A percentile compares a stretch with the other conserved stretches of the same genome.
These are phyloP conservation scores for Porphyrellus cyaneotinctus DNA, from an alignment of 768 basidiomycete species.

Conservation along the genomic window DNA sequence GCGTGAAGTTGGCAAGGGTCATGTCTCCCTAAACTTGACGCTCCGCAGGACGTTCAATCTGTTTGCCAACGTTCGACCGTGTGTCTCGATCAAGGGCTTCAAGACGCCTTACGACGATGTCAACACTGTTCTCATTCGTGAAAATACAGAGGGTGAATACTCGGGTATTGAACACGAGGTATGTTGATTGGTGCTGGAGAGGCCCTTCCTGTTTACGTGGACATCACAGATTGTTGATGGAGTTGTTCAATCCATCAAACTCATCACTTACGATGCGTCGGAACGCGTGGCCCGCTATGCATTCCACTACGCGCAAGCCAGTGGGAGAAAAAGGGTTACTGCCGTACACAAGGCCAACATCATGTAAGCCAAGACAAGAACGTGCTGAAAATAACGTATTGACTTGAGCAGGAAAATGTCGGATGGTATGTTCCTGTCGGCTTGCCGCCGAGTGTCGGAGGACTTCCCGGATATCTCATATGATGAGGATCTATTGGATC, in stretches of 20 bases:
- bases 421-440: constrained; percentile 98
- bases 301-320: constrained; percentile 92
- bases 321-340: constrained; percentile 87
- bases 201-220: constrained; percentile 12
- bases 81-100: constrained; percentile 91
- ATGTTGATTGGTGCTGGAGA: constrained; percentile 11
- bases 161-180: constrained; percentile 99
- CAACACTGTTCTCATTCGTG: constrained; percentile 95
- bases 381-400: constrained; percentile 8
- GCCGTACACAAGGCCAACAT: constrained; percentile 99
- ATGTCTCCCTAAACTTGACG: constrained; percentile 96
- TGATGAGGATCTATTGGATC: constrained; percentile 95
- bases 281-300: constrained; percentile 98
- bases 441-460: constrained; percentile 93
- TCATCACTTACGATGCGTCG: constrained; percentile 98
- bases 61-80: constrained; percentile 98
- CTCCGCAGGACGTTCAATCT: constrained; percentile 96
- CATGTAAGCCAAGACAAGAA: constrained; percentile 57
- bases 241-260: constrained; percentile 98
- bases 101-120: constrained; percentile 99
- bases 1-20: constrained; percentile 90
- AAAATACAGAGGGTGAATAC: constrained; percentile 99
- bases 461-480: constrained; percentile 92
- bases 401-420: constrained; percentile 87
- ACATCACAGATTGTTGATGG: constrained; percentile 80